Evolutionary conservation across 192 early-diverging fungal species (phyloP), one percentile per base, ranked within the genome.

Genomic region (Coemansia sp.): DNA sequence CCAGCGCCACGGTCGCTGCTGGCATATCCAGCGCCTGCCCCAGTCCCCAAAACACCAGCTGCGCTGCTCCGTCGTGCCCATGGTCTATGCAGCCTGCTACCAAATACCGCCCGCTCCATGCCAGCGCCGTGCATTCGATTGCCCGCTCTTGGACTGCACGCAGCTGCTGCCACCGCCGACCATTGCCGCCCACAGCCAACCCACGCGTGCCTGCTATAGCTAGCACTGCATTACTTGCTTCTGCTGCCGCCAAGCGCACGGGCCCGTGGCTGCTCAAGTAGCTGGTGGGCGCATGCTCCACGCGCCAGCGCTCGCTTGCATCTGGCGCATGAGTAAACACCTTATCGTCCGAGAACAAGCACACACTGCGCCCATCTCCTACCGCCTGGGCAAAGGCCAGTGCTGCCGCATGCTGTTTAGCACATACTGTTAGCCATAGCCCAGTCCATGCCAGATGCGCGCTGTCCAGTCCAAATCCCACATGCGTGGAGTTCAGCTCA

Each of bases 161-260:
- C 45, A 28, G 45, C 45, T 28, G 52, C 55, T 92, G 93, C 95
- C 95, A 98, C 57, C 84, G 66, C 21, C 84, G 81, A 3, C 88
- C 84, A 2, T 64, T 58, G 65, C 84, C 91, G 53, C 90, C 90
- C 56, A 88, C 86, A 3, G 90, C 87, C 41, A 98, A 62, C 9
- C 95, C 95, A 12, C 84, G 85, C 45, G 66, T 79, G 1, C 95
- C 95, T 9, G 95, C 90, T 51, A 96, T 84, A 0, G 92, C 95
- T 26, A 95, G 70, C 54, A 81, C 88, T 16, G 78, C 76, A 10
- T 90, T 91, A 21, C 84, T 85, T 7, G 72, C 64, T 47, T 86
- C 87, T 17, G 85, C 77, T 7, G 88, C 80, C 10, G 85, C 82
- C 56, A 86, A 87, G 81, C 67, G 53, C 12, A 70, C 37, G 23